phyloP scores from a whole-genome alignment of 352 stramenopile genomes.

The Thraustochytrium striatum region DNA sequence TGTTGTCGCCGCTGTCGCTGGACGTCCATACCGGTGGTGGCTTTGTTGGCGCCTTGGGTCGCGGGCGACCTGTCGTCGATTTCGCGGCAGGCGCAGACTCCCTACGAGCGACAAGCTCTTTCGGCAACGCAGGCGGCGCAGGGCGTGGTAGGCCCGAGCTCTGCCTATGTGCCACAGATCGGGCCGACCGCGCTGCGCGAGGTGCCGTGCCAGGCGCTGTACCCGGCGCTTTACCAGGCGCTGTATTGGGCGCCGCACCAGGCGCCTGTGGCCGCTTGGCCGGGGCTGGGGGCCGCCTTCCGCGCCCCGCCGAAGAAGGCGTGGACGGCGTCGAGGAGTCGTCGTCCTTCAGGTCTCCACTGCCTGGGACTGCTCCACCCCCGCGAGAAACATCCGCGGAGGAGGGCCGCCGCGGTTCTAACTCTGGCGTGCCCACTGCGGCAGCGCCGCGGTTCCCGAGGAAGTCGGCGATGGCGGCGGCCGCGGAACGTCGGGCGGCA shows the following conservation, averaged over 20 bases:
- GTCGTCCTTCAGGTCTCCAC: not conserved
- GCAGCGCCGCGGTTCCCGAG: not conserved
- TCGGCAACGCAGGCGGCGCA: not conserved
- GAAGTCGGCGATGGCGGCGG: not conserved
- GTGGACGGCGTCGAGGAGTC: not conserved
- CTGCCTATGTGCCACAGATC: not conserved
- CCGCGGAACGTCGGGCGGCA: not conserved
- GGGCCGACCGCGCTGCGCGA: too few species aligned
- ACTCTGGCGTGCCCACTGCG: not conserved
- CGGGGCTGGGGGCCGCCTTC: not conserved
- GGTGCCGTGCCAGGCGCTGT: not conserved
- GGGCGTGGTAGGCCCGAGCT: not conserved
- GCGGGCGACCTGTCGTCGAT: not conserved
- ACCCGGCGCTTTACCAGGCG: too few species aligned
- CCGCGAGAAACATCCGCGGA: not conserved
- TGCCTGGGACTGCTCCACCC: not conserved
- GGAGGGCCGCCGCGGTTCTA: not conserved
- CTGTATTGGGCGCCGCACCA: too few species aligned
- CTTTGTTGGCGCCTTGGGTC: not conserved
- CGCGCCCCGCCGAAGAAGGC: not conserved
- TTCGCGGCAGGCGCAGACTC: not conserved
- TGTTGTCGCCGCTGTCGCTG: not conserved
- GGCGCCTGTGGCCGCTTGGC: not conserved
- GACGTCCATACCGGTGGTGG: not conserved
- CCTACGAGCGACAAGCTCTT: not conserved